A percentile compares a stretch with the other conserved stretches of the same genome.
phyloP scores from a whole-genome alignment of 805 yeast species.

The Kodamaea hsintzibuensis region DNA sequence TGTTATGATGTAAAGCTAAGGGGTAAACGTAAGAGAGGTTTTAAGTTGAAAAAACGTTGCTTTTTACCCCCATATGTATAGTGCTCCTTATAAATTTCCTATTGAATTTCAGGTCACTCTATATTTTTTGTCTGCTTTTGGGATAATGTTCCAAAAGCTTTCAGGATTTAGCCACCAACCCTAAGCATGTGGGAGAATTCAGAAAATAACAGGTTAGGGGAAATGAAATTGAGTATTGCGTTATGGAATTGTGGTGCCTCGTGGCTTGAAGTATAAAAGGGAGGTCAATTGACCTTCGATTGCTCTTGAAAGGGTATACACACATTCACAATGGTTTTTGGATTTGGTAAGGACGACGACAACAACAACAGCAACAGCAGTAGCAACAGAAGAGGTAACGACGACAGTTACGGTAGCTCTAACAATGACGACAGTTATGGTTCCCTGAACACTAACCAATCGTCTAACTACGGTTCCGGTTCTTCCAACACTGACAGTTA shows the following conservation, averaged over 20 bases:
- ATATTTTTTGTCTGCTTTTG: slow-evolving; percentile 1
- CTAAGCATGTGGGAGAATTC: slow-evolving; percentile 2
- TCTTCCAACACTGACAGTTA: slow-evolving; percentile 15
- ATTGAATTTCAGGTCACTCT: neutral
- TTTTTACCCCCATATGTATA: neutral
- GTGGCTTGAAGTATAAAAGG: slow-evolving; percentile 2
- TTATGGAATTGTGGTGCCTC: slow-evolving; percentile 1
- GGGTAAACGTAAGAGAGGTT: neutral
- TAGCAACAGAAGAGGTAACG: slow-evolving; percentile 13
- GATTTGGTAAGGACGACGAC: slow-evolving; percentile 30
- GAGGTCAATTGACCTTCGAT: neutral
- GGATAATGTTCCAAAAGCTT: neutral
- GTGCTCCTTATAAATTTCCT: neutral
- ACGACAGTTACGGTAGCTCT: slow-evolving; percentile 18
- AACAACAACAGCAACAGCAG: slow-evolving; percentile 17
- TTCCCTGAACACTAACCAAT: slow-evolving; percentile 11
- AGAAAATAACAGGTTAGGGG: neutral
- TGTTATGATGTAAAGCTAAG: neutral
- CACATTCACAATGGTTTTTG: slow-evolving; percentile 31
- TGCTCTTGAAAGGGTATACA: neutral
- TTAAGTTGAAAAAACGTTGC: neutral
- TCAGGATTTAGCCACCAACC: neutral
- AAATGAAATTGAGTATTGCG: neutral
- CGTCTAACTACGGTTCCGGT: slow-evolving; percentile 17
- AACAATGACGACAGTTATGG: slow-evolving; percentile 17